These are phyloP conservation scores for Penicillium verhagenii DNA, from an alignment of 495 filamentous ascomycete genomes.

Conservation along the genomic window DNA sequence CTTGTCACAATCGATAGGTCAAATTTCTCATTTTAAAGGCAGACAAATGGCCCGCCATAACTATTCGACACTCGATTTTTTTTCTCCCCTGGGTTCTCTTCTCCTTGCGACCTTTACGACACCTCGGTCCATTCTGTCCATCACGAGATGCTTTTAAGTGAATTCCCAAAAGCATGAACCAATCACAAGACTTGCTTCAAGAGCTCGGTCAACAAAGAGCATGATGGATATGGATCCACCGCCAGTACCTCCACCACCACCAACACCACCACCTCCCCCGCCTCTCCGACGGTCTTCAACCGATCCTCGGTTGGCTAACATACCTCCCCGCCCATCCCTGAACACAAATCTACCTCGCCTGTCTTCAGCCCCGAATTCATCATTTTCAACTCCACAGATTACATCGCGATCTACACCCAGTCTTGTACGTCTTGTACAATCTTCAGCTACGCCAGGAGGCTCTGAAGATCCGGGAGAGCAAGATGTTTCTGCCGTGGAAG, in stretches of 20 bases:
- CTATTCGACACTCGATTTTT: no score
- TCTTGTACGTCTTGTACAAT: no score
- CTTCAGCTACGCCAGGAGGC: background rate
- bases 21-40: background rate
- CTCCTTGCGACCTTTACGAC: no score
- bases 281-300: no score
- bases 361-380: background rate
- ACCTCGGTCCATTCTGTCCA: background rate
- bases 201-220: background rate
- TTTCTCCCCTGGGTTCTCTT: no score
- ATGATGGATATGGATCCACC: background rate
- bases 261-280: background rate
- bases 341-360: background rate
- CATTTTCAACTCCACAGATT: background rate
- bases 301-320: background rate
- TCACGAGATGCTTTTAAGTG: background rate
- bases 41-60: no score
- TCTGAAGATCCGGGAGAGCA: background rate
- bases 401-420: background rate
- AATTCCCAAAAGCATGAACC: background rate
- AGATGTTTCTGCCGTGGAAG: background rate
- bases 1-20: background rate
- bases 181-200: background rate
- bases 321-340: background rate
- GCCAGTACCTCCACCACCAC: background rate